Conservation (phyloP, 306 rosid species). For the Ormosia emarginata region DNA sequence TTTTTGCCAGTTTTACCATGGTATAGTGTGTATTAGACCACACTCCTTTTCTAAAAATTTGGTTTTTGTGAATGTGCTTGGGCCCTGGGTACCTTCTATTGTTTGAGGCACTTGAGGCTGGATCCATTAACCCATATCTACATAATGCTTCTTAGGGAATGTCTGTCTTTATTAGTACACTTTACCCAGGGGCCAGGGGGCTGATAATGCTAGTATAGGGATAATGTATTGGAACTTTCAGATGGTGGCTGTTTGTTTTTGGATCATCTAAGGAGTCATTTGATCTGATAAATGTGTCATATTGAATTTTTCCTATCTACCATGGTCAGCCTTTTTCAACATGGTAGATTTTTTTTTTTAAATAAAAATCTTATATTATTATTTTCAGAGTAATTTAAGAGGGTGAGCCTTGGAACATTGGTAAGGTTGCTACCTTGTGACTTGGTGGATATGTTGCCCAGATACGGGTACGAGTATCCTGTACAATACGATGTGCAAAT, state of each 20-base stretch:
- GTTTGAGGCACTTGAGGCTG: not conserved
- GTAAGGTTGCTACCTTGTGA: not conserved
- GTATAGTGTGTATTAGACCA: constrained; percentile 6
- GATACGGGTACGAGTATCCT: no score
- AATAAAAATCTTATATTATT: not conserved
- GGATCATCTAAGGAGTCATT: not conserved
- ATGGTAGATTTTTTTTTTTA: not conserved
- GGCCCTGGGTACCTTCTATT: not conserved
- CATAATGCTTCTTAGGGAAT: not conserved
- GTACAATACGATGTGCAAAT: no score
- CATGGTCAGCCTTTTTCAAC: not conserved
- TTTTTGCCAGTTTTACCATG: not conserved
- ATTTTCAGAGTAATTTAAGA: not conserved
- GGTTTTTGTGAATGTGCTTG: not conserved
- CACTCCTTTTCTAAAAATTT: not conserved
- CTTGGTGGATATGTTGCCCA: no score
- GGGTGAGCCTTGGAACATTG: not conserved
- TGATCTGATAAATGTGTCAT: constrained; percentile 10
- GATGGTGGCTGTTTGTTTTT: not conserved
- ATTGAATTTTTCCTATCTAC: not conserved
- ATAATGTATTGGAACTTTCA: not conserved
- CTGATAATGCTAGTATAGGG: not conserved
- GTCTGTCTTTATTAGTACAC: not conserved
- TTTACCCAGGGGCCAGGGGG: not conserved
- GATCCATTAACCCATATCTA: not conserved